Conservation (phyloP, 805 yeast genomes). For the Lipomyces sp. region DNA sequence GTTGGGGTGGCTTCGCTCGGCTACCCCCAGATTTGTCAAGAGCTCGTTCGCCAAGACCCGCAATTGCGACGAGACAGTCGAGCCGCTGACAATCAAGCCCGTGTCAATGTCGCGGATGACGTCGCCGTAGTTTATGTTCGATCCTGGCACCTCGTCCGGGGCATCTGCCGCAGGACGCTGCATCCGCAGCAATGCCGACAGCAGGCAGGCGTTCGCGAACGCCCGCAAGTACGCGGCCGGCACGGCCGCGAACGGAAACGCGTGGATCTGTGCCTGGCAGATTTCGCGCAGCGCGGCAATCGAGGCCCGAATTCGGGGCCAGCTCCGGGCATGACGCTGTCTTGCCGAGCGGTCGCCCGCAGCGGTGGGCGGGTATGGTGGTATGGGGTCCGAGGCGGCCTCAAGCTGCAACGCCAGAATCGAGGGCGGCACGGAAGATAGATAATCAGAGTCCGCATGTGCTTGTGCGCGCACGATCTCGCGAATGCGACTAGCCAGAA, state of each 20-base stretch:
- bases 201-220: slow-evolving; percentile 11
- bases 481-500: too few species aligned
- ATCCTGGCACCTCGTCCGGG: too few species aligned
- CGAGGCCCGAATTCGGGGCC: background rate
- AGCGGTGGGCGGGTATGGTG: background rate
- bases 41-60: slow-evolving; percentile 4
- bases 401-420: too few species aligned
- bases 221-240: slow-evolving; percentile 4
- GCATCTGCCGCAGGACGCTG: too few species aligned
- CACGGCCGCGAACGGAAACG: slow-evolving; percentile 12
- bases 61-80: slow-evolving; percentile 1
- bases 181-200: slow-evolving; percentile 1
- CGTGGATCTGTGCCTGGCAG: slow-evolving; percentile 8
- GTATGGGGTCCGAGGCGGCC: background rate
- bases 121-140: background rate
- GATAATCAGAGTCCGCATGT: too few species aligned
- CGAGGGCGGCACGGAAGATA: too few species aligned
- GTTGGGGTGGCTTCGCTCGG: background rate
- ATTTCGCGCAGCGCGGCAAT: slow-evolving; percentile 2
- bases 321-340: too few species aligned
- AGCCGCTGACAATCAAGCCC: slow-evolving; percentile 13
- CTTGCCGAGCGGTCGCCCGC: too few species aligned
- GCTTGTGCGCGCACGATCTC: too few species aligned
- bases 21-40: background rate
- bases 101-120: slow-evolving; percentile 11